Conservation (phyloP, 805 yeast genomes). For the Yamadazyma takamatsuzukensis region DNA sequence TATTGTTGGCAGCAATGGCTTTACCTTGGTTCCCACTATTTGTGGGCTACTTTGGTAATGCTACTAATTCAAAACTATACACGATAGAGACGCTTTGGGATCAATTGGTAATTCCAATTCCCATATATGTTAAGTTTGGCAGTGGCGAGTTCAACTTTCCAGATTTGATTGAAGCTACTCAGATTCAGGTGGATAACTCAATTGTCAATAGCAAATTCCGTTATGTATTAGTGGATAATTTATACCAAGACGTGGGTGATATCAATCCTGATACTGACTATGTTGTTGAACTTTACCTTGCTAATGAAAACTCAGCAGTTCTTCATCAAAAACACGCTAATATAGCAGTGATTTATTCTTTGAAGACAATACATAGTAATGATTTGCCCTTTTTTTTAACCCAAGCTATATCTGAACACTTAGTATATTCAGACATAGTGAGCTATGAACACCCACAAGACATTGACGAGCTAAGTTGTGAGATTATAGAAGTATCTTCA, state of each 20-base stretch:
- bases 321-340: conserved; percentile 2
- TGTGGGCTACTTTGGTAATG: not conserved
- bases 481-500: too few species aligned
- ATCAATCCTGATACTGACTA: conserved; percentile 5
- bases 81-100: conserved; percentile 4
- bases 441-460: conserved; percentile 1
- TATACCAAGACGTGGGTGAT: conserved; percentile 10
- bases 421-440: conserved; percentile 23
- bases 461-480: too few species aligned
- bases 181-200: conserved; percentile 26
- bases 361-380: conserved; percentile 48
- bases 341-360: conserved; percentile 35
- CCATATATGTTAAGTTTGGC: conserved; percentile 23
- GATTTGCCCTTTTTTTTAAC: conserved; percentile 62
- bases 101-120: conserved; percentile 17
- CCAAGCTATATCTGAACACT: conserved; percentile 36
- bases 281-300: conserved; percentile 6
- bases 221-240: conserved; percentile 4
- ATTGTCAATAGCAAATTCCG: conserved; percentile 2
- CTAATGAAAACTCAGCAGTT: conserved; percentile 5
- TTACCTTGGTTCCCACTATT: not conserved
- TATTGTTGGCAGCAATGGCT: conserved; percentile 9
- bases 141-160: conserved; percentile 54
- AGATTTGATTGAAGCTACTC: conserved; percentile 55
- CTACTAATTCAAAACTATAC: conserved; percentile 1